Conservation (phyloP, 176 grass and related monocot species). For the Dendrocalamus sinicus region DNA sequence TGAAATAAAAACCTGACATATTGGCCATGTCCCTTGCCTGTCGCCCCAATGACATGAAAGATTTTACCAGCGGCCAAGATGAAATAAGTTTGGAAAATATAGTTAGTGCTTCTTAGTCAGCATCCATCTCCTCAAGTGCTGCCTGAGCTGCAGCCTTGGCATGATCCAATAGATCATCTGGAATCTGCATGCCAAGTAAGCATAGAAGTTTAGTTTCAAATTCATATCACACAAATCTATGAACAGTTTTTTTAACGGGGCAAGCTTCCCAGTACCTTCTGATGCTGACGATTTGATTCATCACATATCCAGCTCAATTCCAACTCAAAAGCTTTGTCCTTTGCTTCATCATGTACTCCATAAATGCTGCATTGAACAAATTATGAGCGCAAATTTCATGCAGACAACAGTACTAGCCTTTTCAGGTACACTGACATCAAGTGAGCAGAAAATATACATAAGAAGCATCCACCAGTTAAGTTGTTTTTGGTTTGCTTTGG, state of each 20-base stretch:
- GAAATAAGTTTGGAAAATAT: not conserved
- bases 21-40: not conserved
- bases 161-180: constrained; percentile 64
- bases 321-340: constrained; percentile 86
- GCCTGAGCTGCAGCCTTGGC: constrained; percentile 68
- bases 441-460: not conserved
- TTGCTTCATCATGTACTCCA: constrained; percentile 87
- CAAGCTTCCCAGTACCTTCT: constrained; percentile 59
- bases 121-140: constrained; percentile 85
- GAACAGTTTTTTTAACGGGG: not conserved
- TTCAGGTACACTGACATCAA: not conserved
- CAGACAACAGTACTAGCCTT: constrained; percentile 24
- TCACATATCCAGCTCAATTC: constrained; percentile 93
- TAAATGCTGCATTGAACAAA: constrained; percentile 62
- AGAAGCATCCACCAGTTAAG: not conserved
- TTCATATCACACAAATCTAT: not conserved
- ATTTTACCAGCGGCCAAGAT: constrained; percentile 23
- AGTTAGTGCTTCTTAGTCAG: constrained; percentile 48
- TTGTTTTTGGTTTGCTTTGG: not conserved
- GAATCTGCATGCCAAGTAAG: constrained; percentile 55
- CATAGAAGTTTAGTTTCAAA: constrained; percentile 7
- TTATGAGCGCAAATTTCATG: not conserved
- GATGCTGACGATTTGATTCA: constrained; percentile 78
- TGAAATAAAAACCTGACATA: constrained; percentile 32
- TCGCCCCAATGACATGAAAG: not conserved